Evolutionary conservation across 352 stramenopile species (phyloP), one percentile per base, ranked within the genome.

Genomic region (Globisporangium yorkense): DNA sequence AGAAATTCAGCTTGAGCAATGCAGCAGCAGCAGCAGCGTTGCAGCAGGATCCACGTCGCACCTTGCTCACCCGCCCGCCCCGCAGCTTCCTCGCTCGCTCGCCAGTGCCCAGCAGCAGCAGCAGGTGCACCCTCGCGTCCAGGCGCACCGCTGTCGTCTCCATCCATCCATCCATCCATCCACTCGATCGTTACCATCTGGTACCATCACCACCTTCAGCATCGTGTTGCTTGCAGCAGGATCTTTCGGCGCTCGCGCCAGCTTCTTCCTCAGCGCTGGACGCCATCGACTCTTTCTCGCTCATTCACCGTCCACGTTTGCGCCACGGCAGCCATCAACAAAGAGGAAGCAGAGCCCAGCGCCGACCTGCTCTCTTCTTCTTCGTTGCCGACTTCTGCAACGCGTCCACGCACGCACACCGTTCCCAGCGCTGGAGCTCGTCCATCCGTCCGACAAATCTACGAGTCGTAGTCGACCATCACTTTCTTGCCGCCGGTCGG

Each of bases 401-500:
- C 33, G 12, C 33, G 33, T 9, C 1, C 33, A 13, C 8, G 33
- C 33, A 39, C 33, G 31, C 31, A 39, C 33, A 9, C 33, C 33
- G 12, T 35, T 1, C 8, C 33, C 1, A 3, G 8, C 33, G 33
- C 33, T 9, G 33, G 9, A 0, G 9, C 33, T 39, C 8, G 33
- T 13, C 33, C 8, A 8, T 39, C 33, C 24, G 24, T 27, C 24
- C 24, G 24, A n/a, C 8, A 5, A 31, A 20, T 31, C 44, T 49
- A 49, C 37, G 67, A 39, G 35, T 92, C 80, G n/a, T 66, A 56
- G 40, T 89, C 77, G 63, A 64, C 75, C 43, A 69, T 71, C 45
- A 71, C 44, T 62, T 91, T 90, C 66, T 91, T 93, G 31, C 79
- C 79, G 35, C 79, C 79, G 16, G 61, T 74, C 8, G 84, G 79